A percentile compares a stretch with the other conserved stretches of the same genome.
Conservation (phyloP, 176 grass and related monocot species). For the Typha latifolia region DNA sequence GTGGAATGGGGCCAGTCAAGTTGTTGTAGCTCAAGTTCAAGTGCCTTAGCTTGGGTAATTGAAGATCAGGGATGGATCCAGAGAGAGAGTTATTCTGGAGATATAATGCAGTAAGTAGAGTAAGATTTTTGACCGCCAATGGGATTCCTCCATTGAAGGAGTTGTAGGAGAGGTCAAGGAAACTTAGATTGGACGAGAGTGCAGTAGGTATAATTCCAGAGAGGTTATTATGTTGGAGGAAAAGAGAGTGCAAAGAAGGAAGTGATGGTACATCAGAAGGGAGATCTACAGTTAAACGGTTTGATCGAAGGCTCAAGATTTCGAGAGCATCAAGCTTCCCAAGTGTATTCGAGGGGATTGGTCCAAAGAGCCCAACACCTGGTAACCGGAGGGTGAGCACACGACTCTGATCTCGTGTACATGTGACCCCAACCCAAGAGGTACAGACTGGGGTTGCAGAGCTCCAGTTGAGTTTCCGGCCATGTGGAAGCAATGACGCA, state of each 20-base stretch:
- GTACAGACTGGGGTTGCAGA: slow-evolving; percentile 52
- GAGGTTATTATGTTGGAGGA: slow-evolving; percentile 90
- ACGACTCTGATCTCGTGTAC: slow-evolving; percentile 53
- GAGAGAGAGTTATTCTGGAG: slow-evolving; percentile 93
- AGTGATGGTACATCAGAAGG: slow-evolving; percentile 83
- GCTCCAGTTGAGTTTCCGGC: slow-evolving; percentile 87
- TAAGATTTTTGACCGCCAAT: slow-evolving; percentile 66
- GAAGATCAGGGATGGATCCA: slow-evolving; percentile 66
- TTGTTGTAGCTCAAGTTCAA: slow-evolving; percentile 98
- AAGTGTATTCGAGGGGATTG: slow-evolving; percentile 65
- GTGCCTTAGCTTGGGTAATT: slow-evolving; percentile 65
- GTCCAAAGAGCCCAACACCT: slow-evolving; percentile 73
- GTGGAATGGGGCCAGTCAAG: slow-evolving; percentile 72
- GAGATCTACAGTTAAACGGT: slow-evolving; percentile 69
- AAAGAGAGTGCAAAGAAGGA: slow-evolving; percentile 83
- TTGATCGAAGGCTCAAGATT: slow-evolving; percentile 85
- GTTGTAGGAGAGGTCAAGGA: slow-evolving; percentile 93
- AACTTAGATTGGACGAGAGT: slow-evolving; percentile 62
- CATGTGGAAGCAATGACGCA: slow-evolving; percentile 68
- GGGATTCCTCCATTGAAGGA: slow-evolving; percentile 80
- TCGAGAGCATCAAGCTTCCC: slow-evolving; percentile 86
- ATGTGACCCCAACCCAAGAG: slow-evolving; percentile 80
- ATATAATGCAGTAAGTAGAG: slow-evolving; percentile 63
- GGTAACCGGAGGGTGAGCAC: slow-evolving; percentile 65
- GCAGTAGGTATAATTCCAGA: slow-evolving; percentile 75